Evolutionary conservation across 495 filamentous ascomycete species (phyloP).

Genomic region (Aspergillus carlsbadensis): DNA sequence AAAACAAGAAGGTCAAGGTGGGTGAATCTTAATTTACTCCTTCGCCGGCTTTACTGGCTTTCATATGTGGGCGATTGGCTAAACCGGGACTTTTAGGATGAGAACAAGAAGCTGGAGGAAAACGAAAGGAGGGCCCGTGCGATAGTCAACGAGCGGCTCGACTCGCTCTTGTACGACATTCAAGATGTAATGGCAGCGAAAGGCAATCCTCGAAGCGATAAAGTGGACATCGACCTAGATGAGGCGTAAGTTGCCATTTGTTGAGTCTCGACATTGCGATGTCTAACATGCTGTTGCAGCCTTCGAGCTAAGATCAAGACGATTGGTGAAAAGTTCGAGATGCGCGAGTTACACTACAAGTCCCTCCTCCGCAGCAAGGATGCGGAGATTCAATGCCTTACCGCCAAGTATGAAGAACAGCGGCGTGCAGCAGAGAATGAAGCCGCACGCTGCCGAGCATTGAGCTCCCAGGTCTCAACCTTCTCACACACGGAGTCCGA

Average conservation of each 20-base stretch:
- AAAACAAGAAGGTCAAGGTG: conserved; percentile 97
- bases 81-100: conserved; percentile 60
- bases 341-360: conserved; percentile 88
- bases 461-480: conserved; percentile 89
- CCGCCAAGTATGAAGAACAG: conserved; percentile 82
- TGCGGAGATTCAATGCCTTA: conserved; percentile 89
- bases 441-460: conserved; percentile 69
- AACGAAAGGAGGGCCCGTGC: conserved; percentile 77
- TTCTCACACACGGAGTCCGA: conserved; percentile 96
- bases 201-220: conserved; percentile 71
- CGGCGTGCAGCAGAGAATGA: conserved; percentile 84
- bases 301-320: conserved; percentile 90
- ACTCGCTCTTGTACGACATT: conserved; percentile 70
- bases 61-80: conserved; percentile 1
- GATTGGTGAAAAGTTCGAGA: conserved; percentile 91
- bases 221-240: conserved; percentile 76
- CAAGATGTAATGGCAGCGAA: conserved; percentile 78
- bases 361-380: conserved; percentile 89
- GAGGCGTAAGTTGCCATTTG: conserved; percentile 63
- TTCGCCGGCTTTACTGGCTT: neutral
- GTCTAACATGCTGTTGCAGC: conserved; percentile 42
- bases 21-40: conserved; percentile 14
- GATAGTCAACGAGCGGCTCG: conserved; percentile 81
- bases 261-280: neutral
- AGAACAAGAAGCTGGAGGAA: conserved; percentile 82